Percentiles rank a stretch among this genome's conserved stretches.
phyloP scores from a whole-genome alignment of 2,329 filamentous ascomycete species.

The Biscogniauxia marginata region DNA sequence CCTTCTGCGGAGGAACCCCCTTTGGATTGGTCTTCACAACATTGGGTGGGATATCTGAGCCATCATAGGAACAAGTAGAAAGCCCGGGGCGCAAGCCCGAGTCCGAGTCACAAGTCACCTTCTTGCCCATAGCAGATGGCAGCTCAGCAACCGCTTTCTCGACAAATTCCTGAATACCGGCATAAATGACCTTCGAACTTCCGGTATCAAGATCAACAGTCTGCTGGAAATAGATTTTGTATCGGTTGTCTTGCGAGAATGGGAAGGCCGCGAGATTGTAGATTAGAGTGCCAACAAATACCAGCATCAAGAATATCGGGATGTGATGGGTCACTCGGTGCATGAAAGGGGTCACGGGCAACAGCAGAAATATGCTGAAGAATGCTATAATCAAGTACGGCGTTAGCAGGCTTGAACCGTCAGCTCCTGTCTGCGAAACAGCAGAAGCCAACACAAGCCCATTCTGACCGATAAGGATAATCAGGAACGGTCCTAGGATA shows the following conservation, averaged over 20 bases:
- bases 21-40: constrained; percentile 51
- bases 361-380: constrained; percentile 68
- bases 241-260: constrained; percentile 73
- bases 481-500: constrained; percentile 71
- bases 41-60: constrained; percentile 57
- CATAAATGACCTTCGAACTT: constrained; percentile 67
- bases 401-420: constrained; percentile 70
- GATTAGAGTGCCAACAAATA: constrained; percentile 73
- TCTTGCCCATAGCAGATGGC: constrained; percentile 66
- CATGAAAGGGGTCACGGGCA: constrained; percentile 79
- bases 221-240: constrained; percentile 89
- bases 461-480: constrained; percentile 76
- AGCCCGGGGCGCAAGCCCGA: constrained; percentile 50
- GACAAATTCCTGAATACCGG: constrained; percentile 67
- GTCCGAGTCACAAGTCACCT: constrained; percentile 49
- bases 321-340: constrained; percentile 84
- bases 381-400: constrained; percentile 70
- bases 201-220: constrained; percentile 72
- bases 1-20: constrained; percentile 40
- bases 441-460: constrained; percentile 70
- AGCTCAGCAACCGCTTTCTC: constrained; percentile 64
- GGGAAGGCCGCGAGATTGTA: constrained; percentile 89
- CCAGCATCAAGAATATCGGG: constrained; percentile 69
- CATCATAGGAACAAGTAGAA: constrained; percentile 68
- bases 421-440: constrained; percentile 76